These are phyloP conservation scores for Phaeosphaeriaceae sp. DNA, from an alignment of 2,329 filamentous ascomycete species.

Conservation along the genomic window DNA sequence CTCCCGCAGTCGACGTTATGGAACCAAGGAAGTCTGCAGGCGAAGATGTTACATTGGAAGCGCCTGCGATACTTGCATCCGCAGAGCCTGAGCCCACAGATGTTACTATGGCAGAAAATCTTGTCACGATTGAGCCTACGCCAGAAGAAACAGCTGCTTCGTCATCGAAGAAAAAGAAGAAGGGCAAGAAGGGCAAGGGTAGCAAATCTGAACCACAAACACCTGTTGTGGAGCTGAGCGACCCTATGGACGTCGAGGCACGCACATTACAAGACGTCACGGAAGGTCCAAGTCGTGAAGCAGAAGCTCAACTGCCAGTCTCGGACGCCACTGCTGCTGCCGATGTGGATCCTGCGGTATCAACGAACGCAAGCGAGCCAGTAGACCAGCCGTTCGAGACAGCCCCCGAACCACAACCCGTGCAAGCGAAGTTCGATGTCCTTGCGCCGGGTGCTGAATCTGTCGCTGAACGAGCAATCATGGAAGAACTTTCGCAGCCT, in stretches of 20 bases:
- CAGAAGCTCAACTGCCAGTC: not conserved
- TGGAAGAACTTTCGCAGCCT: not conserved
- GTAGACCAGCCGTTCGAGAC: slow-evolving; percentile 16
- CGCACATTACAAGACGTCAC: slow-evolving; percentile 1
- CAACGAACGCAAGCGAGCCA: not conserved
- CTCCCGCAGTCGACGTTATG: not conserved
- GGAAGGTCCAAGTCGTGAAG: not conserved
- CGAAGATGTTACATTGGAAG: not conserved
- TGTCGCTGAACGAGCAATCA: slow-evolving; percentile 2
- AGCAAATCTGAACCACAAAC: slow-evolving; percentile 23
- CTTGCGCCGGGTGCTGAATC: slow-evolving; percentile 3
- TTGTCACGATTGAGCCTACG: not conserved
- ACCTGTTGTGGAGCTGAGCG: slow-evolving; percentile 9
- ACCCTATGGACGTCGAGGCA: slow-evolving; percentile 6
- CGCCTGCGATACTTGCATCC: not conserved
- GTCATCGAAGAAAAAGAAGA: slow-evolving; percentile 12
- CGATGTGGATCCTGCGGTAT: not conserved
- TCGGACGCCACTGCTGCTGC: not conserved
- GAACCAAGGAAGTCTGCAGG: not conserved
- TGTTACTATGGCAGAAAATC: not conserved
- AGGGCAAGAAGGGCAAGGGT: slow-evolving; percentile 27
- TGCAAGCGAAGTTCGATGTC: not conserved
- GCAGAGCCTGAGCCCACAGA: slow-evolving; percentile 8
- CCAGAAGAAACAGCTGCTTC: slow-evolving; percentile 7
- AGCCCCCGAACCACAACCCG: not conserved